Conservation (phyloP, 768 basidiomycete genomes). For the Multifurca ochricompacta region DNA sequence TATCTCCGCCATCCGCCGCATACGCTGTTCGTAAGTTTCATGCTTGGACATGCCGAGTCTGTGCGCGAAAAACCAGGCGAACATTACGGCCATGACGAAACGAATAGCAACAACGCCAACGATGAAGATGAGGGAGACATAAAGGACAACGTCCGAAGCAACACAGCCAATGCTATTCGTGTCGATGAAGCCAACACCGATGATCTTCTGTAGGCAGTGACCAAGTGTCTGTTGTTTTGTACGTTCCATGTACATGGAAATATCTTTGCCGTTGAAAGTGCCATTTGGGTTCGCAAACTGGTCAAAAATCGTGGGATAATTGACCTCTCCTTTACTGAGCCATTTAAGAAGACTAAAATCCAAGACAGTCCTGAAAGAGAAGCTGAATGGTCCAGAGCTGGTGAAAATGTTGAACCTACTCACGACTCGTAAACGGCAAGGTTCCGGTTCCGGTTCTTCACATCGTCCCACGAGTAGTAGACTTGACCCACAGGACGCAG, state of each 20-base stretch:
- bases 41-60: conserved; percentile 86
- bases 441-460: conserved; percentile 60
- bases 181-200: conserved; percentile 90
- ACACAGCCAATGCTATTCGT: conserved; percentile 93
- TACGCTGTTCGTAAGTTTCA: conserved; percentile 89
- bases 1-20: conserved; percentile 83
- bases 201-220: conserved; percentile 77
- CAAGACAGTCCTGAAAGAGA: conserved; percentile 59
- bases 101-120: conserved; percentile 93
- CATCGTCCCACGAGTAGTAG: conserved; percentile 89
- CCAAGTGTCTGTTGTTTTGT: conserved; percentile 59
- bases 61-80: conserved; percentile 98
- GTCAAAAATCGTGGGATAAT: conserved; percentile 79
- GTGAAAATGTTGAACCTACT: conserved; percentile 29
- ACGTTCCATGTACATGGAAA: conserved; percentile 80
- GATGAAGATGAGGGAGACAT: conserved; percentile 93
- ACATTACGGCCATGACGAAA: conserved; percentile 94
- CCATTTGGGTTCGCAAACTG: conserved; percentile 60
- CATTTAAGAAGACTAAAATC: conserved; percentile 81
- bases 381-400: conserved; percentile 9
- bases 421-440: conserved; percentile 93
- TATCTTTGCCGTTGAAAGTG: conserved; percentile 73
- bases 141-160: conserved; percentile 90
- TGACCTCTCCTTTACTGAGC: conserved; percentile 75
- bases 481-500: conserved; percentile 70